phyloP scores from a whole-genome alignment of 2,329 filamentous ascomycete genomes.

The Alternaria arborescens region DNA sequence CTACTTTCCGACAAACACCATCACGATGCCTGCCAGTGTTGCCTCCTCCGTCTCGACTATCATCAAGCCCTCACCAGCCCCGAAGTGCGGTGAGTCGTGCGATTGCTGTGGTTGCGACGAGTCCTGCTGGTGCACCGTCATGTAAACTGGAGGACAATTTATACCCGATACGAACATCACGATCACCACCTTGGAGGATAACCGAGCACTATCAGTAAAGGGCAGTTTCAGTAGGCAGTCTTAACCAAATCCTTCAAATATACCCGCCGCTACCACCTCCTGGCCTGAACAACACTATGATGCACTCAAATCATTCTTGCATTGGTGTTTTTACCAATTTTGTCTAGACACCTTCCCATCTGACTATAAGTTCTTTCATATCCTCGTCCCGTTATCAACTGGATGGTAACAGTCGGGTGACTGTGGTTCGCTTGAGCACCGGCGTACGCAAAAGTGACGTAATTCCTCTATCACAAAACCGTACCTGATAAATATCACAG shows the following conservation, averaged over 20 bases:
- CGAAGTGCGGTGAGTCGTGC: constrained; percentile 47
- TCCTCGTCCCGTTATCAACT: background rate
- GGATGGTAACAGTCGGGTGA: background rate
- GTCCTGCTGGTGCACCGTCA: constrained; percentile 35
- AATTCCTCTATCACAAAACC: constrained; percentile 11
- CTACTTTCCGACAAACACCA: background rate
- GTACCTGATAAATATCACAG: constrained; percentile 1
- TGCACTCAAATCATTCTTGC: background rate
- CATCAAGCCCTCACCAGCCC: constrained; percentile 49
- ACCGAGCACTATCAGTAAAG: background rate
- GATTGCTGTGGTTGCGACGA: constrained; percentile 52
- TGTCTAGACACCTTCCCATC: background rate
- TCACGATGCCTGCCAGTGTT: constrained; percentile 46
- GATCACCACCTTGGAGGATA: background rate
- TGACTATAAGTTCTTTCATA: background rate
- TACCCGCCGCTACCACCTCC: background rate
- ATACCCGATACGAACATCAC: background rate
- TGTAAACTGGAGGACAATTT: constrained; percentile 5
- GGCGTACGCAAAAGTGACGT: constrained; percentile 22
- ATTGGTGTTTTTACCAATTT: background rate
- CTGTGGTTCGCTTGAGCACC: background rate
- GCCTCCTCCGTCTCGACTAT: constrained; percentile 48
- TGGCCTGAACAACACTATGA: background rate
- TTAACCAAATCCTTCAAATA: background rate
- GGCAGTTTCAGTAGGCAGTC: background rate